Conservation (phyloP, 495 filamentous ascomycete genomes). For the Podospora pseudopauciseta region DNA sequence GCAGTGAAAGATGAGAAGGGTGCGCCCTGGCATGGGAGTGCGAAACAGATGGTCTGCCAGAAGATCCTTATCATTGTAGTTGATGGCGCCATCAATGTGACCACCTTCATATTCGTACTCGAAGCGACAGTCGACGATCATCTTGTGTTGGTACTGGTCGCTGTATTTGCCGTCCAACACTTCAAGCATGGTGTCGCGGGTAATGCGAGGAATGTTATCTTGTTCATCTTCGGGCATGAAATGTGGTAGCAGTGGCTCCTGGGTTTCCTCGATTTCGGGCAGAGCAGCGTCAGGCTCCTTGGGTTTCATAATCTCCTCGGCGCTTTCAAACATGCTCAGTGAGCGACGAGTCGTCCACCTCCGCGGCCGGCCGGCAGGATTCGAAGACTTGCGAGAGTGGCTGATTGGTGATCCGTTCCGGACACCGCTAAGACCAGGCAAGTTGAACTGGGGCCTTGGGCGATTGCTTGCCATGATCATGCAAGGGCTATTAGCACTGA, state of each 20-base stretch:
- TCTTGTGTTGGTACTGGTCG: constrained; percentile 65
- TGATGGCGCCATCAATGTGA: constrained; percentile 87
- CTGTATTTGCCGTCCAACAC: constrained; percentile 85
- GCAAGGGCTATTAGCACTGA: constrained; percentile 53
- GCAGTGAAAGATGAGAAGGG: constrained; percentile 90
- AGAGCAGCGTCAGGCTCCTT: constrained; percentile 62
- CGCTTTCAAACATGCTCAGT: constrained; percentile 94
- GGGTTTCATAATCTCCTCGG: constrained; percentile 76
- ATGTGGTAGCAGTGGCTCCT: constrained; percentile 73
- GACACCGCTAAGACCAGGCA: constrained; percentile 42
- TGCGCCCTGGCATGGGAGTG: constrained; percentile 57
- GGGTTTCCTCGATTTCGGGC: constrained; percentile 66
- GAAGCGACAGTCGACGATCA: constrained; percentile 94
- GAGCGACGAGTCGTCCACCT: constrained; percentile 80
- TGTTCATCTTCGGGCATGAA: constrained; percentile 77
- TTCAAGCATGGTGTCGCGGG: constrained; percentile 69
- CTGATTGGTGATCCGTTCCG: constrained; percentile 70
- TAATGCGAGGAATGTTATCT: constrained; percentile 83
- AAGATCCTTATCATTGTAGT: constrained; percentile 91
- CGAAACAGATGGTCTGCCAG: constrained; percentile 76
- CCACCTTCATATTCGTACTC: constrained; percentile 98
- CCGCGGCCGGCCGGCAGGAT: constrained; percentile 67
- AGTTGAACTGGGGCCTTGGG: constrained; percentile 54
- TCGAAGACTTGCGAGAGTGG: constrained; percentile 67
- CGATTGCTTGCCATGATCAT: constrained; percentile 51